Evolutionary conservation across 495 filamentous ascomycete species (phyloP).

Genomic region (Penicilliopsis zonata): DNA sequence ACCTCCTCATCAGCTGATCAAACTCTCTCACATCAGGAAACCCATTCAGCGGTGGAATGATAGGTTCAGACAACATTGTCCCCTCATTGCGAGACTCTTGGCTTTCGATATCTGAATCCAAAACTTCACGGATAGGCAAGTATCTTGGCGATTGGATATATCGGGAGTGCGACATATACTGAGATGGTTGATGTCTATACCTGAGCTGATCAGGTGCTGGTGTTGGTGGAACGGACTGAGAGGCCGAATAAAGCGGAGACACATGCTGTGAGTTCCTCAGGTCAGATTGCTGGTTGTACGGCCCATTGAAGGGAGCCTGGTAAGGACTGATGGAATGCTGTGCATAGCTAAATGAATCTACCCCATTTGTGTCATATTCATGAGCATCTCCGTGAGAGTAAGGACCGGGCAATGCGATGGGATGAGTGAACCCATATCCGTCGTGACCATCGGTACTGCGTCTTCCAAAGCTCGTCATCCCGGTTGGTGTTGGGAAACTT

Average conservation of each 20-base stretch:
- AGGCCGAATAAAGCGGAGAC: conserved; percentile 17
- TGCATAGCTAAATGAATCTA: conserved; percentile 21
- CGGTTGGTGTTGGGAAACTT: conserved; percentile 5
- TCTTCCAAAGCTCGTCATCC: conserved; percentile 27
- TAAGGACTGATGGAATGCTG: conserved; percentile 26
- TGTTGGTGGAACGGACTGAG: conserved; percentile 22
- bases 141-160: conserved; percentile 26
- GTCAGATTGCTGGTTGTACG: conserved; percentile 21
- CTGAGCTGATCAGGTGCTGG: conserved; percentile 18
- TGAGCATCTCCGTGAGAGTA: conserved; percentile 22
- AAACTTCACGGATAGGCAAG: conserved; percentile 21
- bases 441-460: conserved; percentile 23
- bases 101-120: conserved; percentile 29
- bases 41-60: conserved; percentile 32
- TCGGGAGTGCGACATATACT: conserved; percentile 23
- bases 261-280: conserved; percentile 20
- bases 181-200: conserved; percentile 18
- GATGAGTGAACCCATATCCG: conserved; percentile 26
- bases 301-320: conserved; percentile 19
- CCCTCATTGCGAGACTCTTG: conserved; percentile 32
- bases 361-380: conserved; percentile 20
- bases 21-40: conserved; percentile 43
- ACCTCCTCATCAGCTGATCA: conserved; percentile 42
- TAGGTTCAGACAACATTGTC: conserved; percentile 31
- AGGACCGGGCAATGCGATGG: conserved; percentile 18